Conservation (phyloP, 441 rosid genomes). For the Populus hybrid region DNA sequence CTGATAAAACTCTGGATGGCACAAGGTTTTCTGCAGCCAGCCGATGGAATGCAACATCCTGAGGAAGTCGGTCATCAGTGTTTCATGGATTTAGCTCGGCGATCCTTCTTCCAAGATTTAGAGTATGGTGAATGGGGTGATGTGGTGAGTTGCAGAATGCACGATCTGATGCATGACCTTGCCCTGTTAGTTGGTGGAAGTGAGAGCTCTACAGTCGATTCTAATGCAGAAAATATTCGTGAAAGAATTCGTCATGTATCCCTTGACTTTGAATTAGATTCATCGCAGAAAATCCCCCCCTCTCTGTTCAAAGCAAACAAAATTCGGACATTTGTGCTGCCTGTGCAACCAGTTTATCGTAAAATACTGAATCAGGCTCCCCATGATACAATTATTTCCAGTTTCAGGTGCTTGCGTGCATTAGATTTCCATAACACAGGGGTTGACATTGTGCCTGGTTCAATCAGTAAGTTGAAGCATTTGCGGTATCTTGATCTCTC, state of each 20-base stretch:
- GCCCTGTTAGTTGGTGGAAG: slow-evolving; percentile 18
- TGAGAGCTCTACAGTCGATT: neutral
- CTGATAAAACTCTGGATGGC: slow-evolving; percentile 25
- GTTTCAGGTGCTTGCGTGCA: slow-evolving; percentile 17
- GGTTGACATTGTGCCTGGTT: neutral
- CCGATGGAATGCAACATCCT: neutral
- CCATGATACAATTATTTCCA: neutral
- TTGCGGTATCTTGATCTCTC: slow-evolving; percentile 22
- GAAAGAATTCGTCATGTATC: neutral
- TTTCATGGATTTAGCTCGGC: slow-evolving; percentile 14
- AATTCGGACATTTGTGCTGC: slow-evolving; percentile 15
- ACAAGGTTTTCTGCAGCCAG: slow-evolving; percentile 19
- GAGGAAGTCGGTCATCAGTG: slow-evolving; percentile 16
- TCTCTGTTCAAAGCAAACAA: slow-evolving; percentile 17
- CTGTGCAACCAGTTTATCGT: slow-evolving; percentile 5
- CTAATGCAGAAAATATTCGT: neutral
- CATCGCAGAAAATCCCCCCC: slow-evolving; percentile 1
- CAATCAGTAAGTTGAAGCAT: slow-evolving; percentile 2
- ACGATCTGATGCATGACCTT: slow-evolving; percentile 27
- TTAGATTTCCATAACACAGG: slow-evolving; percentile 20
- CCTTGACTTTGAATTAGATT: slow-evolving; percentile 3
- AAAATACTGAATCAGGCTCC: neutral
- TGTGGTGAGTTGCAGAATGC: slow-evolving; percentile 13
- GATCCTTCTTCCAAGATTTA: slow-evolving; percentile 22
- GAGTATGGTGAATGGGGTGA: slow-evolving; percentile 6